Conservation (phyloP, 2,329 filamentous ascomycete species). For the Nannizzia gypsea region DNA sequence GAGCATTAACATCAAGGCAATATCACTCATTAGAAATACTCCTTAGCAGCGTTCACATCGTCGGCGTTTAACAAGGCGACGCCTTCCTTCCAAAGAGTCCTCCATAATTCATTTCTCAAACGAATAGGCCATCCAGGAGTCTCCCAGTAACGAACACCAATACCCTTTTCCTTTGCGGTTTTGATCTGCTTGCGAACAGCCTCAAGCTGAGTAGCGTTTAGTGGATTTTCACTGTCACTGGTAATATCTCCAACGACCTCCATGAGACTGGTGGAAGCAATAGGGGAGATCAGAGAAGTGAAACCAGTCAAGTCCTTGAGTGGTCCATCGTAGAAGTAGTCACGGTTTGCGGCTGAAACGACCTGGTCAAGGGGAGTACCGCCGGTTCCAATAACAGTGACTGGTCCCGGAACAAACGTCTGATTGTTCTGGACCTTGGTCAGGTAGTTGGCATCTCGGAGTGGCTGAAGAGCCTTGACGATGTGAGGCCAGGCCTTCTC, state of each 20-base stretch:
- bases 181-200: constrained; percentile 42
- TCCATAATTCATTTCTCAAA: constrained; percentile 49
- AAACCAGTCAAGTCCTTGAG: constrained; percentile 37
- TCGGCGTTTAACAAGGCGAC: constrained; percentile 54
- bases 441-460: constrained; percentile 43
- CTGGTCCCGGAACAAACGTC: constrained; percentile 37
- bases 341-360: constrained; percentile 33
- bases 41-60: constrained; percentile 42
- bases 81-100: constrained; percentile 44
- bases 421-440: constrained; percentile 40
- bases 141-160: constrained; percentile 52
- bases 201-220: constrained; percentile 35
- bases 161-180: constrained; percentile 45
- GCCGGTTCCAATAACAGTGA: constrained; percentile 53
- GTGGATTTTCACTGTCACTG: constrained; percentile 21
- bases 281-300: constrained; percentile 39
- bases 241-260: constrained; percentile 35
- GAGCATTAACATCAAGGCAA: neutral
- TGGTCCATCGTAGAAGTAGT: constrained; percentile 52
- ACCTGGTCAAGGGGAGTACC: constrained; percentile 43
- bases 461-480: constrained; percentile 44
- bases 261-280: constrained; percentile 43
- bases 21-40: constrained; percentile 9
- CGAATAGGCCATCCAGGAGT: constrained; percentile 48
- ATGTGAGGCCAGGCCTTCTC: constrained; percentile 45